phyloP scores from a whole-genome alignment of 1,284 basidiomycete genomes.

The Sporisorium exsertum region DNA sequence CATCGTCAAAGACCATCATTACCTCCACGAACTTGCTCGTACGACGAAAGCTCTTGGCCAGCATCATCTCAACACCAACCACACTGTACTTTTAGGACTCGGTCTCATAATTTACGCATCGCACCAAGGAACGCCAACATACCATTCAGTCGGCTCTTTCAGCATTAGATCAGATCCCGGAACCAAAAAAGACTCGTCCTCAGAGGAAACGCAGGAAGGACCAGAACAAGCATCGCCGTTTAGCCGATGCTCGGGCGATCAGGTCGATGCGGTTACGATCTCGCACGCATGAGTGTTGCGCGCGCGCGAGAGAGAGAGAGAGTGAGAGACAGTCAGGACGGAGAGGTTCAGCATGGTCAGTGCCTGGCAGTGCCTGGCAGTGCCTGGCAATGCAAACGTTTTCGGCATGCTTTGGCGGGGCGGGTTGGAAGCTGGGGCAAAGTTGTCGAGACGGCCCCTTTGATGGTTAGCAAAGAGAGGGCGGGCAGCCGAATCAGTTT shows the following conservation, averaged over 20 bases:
- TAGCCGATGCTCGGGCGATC: neutral
- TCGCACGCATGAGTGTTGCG: neutral
- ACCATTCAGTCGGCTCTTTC: neutral
- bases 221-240: neutral
- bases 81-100: conserved; percentile 10
- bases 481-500: conserved; percentile 3
- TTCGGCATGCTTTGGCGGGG: no score
- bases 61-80: conserved; percentile 1
- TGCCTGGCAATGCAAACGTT: no score
- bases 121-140: no score
- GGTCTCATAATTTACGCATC: neutral
- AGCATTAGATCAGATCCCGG: neutral
- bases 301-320: no score
- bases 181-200: neutral
- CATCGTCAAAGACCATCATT: neutral
- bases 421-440: no score
- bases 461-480: neutral
- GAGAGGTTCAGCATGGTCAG: neutral
- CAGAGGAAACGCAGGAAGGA: neutral
- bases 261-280: neutral
- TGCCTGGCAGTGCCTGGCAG: no score
- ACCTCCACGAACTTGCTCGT: neutral
- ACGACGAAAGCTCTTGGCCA: neutral
- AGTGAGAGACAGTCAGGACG: no score
- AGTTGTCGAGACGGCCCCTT: neutral